Conservation (phyloP, 148 eudicot species). For the Rhododendron molle region DNA sequence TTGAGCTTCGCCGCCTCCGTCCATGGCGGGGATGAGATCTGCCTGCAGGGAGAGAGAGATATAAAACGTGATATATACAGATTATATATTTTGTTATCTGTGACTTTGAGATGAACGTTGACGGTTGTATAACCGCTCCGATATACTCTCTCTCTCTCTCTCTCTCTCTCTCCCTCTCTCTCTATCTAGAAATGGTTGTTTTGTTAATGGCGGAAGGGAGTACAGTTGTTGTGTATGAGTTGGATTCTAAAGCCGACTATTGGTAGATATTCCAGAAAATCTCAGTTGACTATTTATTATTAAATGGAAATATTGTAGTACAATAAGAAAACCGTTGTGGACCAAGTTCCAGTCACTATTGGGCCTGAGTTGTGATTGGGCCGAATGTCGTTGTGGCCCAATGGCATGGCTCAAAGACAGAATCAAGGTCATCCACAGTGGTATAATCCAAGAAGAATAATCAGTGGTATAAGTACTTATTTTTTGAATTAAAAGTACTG, state of each 20-base stretch:
- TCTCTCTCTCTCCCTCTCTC: background rate
- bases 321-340: background rate
- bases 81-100: background rate
- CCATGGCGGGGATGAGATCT: background rate
- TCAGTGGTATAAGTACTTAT: too few relatives aligned
- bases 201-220: background rate
- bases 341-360: background rate
- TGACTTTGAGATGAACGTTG: background rate
- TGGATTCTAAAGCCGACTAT: background rate
- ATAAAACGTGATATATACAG: background rate
- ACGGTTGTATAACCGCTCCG: slow-evolving; percentile 5
- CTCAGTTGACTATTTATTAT: background rate
- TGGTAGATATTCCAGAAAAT: background rate
- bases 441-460: too few relatives aligned
- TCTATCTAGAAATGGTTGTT: background rate
- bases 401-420: background rate
- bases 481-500: too few relatives aligned
- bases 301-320: background rate
- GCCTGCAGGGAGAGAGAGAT: background rate
- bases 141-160: background rate
- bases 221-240: background rate
- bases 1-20: slow-evolving; percentile 8
- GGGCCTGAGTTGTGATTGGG: background rate
- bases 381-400: background rate
- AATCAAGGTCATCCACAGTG: too few relatives aligned